phyloP scores from a whole-genome alignment of 139 green algal species.

The Micromonas pusilla region DNA sequence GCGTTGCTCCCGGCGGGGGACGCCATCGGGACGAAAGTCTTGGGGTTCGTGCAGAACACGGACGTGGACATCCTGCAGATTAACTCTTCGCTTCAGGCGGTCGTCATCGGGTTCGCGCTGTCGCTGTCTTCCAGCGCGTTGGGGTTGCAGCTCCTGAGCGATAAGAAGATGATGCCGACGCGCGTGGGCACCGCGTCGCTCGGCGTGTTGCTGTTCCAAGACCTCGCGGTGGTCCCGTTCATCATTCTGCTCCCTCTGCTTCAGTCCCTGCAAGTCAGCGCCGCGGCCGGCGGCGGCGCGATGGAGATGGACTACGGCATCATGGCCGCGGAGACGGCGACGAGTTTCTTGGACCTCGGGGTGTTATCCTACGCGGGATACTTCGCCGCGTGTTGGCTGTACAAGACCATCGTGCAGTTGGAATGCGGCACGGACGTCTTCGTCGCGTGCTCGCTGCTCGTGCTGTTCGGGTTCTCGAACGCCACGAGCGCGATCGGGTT shows the following conservation, averaged over 20 bases:
- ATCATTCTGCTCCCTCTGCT: slow-evolving; percentile 82
- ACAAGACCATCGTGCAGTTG: slow-evolving; percentile 73
- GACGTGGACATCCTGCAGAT: slow-evolving; percentile 33
- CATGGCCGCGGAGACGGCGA: slow-evolving; percentile 9
- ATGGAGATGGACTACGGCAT: not conserved
- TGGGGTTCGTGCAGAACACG: slow-evolving; percentile 53
- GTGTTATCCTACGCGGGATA: slow-evolving; percentile 73
- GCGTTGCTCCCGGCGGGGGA: slow-evolving; percentile 68
- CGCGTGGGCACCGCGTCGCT: slow-evolving; percentile 84
- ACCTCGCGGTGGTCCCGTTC: slow-evolving; percentile 89
- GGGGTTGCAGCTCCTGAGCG: slow-evolving; percentile 86
- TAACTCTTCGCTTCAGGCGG: slow-evolving; percentile 40
- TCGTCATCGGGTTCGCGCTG: slow-evolving; percentile 83
- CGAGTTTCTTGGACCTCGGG: slow-evolving; percentile 52
- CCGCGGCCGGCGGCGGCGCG: slow-evolving; percentile 1
- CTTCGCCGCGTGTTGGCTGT: slow-evolving; percentile 68
- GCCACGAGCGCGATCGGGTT: slow-evolving; percentile 78
- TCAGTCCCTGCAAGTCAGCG: slow-evolving; percentile 27
- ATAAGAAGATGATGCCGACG: slow-evolving; percentile 73
- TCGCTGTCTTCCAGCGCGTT: slow-evolving; percentile 83
- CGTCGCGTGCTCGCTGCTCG: slow-evolving; percentile 85
- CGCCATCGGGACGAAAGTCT: slow-evolving; percentile 68
- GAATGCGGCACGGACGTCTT: slow-evolving; percentile 76
- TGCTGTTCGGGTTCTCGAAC: slow-evolving; percentile 73
- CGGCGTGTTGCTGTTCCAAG: slow-evolving; percentile 88